phyloP scores from a whole-genome alignment of 495 filamentous ascomycete species.

The Aspergillus bertholletiae region DNA sequence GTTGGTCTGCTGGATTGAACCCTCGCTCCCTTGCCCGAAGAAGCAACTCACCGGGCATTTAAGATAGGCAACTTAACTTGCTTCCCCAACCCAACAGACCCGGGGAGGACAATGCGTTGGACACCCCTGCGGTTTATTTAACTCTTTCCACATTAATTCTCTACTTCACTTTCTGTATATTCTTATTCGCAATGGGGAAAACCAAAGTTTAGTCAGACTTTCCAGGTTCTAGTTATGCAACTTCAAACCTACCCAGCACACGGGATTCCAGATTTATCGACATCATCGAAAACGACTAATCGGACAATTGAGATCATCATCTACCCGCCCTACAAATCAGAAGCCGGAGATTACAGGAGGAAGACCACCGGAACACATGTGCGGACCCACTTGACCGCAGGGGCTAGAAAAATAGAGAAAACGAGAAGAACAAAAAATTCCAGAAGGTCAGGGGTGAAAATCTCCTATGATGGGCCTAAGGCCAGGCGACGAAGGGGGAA shows the following conservation, averaged over 20 bases:
- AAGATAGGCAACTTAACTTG: not conserved
- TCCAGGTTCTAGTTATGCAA: no score
- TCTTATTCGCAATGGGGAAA: not conserved
- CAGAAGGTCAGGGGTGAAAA: slow-evolving; percentile 21
- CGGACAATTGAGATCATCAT: slow-evolving; percentile 30
- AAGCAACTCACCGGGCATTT: not conserved
- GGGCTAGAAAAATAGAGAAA: slow-evolving; percentile 1
- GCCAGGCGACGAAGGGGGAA: not conserved
- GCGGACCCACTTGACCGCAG: slow-evolving; percentile 15
- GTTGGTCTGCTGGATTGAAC: not conserved
- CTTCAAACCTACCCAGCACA: no score
- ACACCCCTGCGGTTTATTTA: not conserved
- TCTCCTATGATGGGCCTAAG: not conserved
- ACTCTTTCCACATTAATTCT: not conserved
- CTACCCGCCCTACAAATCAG: slow-evolving; percentile 24
- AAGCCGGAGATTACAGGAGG: slow-evolving; percentile 22
- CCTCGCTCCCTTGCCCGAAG: not conserved
- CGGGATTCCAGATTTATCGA: not conserved
- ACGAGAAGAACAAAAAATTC: slow-evolving; percentile 12
- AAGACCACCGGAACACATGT: slow-evolving; percentile 22
- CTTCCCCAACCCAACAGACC: not conserved
- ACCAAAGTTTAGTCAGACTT: no score
- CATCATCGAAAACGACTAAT: slow-evolving; percentile 19
- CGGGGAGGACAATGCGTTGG: not conserved
- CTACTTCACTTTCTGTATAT: not conserved